Conservation (phyloP, 2,329 filamentous ascomycete genomes). For the Colletotrichum cuscutae region DNA sequence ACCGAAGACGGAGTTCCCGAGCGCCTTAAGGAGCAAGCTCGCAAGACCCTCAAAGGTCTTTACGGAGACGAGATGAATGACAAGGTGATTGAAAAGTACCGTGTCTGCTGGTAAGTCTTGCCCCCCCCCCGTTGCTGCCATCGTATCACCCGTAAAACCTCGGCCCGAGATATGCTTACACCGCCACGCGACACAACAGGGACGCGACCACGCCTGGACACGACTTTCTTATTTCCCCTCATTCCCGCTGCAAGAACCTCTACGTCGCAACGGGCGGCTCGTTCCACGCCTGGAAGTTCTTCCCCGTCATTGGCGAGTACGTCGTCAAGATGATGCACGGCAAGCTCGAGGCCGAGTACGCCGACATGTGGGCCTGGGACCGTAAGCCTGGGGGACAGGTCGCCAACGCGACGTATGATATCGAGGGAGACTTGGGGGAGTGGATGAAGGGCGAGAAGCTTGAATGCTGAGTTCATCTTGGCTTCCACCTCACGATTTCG, state of each 20-base stretch:
- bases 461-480: neutral
- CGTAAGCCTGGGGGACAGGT: constrained; percentile 51
- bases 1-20: constrained; percentile 49
- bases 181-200: constrained; percentile 47
- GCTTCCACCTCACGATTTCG: neutral
- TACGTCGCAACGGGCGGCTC: constrained; percentile 72
- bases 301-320: constrained; percentile 71
- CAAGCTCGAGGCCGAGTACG: constrained; percentile 49
- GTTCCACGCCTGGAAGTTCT: constrained; percentile 74
- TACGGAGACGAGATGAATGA: constrained; percentile 53
- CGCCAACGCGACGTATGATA: constrained; percentile 54
- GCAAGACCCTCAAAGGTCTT: constrained; percentile 50
- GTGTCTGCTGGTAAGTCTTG: constrained; percentile 56
- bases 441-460: constrained; percentile 33
- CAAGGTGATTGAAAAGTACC: constrained; percentile 52
- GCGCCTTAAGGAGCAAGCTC: constrained; percentile 56
- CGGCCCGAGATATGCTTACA: neutral
- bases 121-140: too few species aligned
- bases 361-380: constrained; percentile 58
- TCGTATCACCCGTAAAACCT: neutral
- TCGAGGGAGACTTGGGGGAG: constrained; percentile 52
- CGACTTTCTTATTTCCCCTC: constrained; percentile 69
- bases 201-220: constrained; percentile 71
- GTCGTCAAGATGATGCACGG: constrained; percentile 60
- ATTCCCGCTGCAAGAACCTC: constrained; percentile 60